Percentiles rank a stretch among this genome's conserved stretches.
phyloP scores from a whole-genome alignment of 768 basidiomycete species.

The Amanita inopinata region DNA sequence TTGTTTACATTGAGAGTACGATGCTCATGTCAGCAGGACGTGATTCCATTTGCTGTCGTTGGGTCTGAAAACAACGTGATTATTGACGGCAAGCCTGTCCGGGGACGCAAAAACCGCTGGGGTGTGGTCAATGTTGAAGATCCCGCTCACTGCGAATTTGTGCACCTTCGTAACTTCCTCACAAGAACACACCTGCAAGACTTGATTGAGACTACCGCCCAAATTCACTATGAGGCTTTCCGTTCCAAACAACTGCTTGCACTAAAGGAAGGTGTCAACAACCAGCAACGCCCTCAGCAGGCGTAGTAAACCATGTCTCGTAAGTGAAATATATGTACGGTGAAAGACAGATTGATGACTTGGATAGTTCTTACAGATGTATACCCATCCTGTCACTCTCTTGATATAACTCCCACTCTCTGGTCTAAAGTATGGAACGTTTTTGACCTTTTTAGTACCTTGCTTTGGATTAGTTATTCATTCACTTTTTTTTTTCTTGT shows the following conservation, averaged over 20 bases:
- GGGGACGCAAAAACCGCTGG: conserved; percentile 96
- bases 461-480: conserved; percentile 11
- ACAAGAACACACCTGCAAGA: conserved; percentile 97
- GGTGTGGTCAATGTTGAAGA: conserved; percentile 98
- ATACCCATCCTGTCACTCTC: conserved; percentile 4
- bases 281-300: conserved; percentile 46
- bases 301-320: background rate
- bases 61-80: conserved; percentile 96
- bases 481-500: conserved; percentile 10
- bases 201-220: conserved; percentile 96
- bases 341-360: background rate
- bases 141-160: conserved; percentile 94
- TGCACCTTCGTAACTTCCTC: conserved; percentile 94
- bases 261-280: conserved; percentile 86
- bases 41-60: conserved; percentile 95
- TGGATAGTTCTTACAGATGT: background rate
- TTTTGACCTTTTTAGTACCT: conserved; percentile 12
- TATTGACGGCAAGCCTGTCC: conserved; percentile 91
- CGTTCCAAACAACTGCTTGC: conserved; percentile 95
- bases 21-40: conserved; percentile 42
- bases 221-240: conserved; percentile 99
- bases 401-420: conserved; percentile 14
- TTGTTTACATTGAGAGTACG: background rate
- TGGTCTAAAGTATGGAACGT: conserved; percentile 17
- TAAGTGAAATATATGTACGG: background rate